These are phyloP conservation scores for Cryphonectria japonica DNA, from an alignment of 2,329 filamentous ascomycete genomes.

Conservation along the genomic window DNA sequence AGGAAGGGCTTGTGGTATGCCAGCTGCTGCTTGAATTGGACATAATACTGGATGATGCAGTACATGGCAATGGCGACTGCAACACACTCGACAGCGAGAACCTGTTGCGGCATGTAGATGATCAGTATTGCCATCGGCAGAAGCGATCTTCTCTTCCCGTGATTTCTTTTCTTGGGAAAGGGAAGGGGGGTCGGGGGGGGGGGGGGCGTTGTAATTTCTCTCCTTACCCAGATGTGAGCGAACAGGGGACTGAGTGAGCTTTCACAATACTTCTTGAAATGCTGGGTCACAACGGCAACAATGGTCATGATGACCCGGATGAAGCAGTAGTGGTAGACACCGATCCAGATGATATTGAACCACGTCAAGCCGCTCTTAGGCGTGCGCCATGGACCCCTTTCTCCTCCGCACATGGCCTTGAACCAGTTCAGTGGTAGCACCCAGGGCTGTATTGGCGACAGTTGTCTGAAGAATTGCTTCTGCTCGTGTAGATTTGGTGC, in stretches of 20 bases:
- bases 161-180: too few species aligned
- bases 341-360: slow-evolving; percentile 87
- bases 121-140: background rate
- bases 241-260: slow-evolving; percentile 77
- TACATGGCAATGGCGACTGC: slow-evolving; percentile 87
- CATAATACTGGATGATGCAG: slow-evolving; percentile 84
- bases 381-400: slow-evolving; percentile 71
- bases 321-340: slow-evolving; percentile 85
- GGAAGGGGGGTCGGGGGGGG: too few species aligned
- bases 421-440: slow-evolving; percentile 74
- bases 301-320: slow-evolving; percentile 80
- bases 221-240: slow-evolving; percentile 78
- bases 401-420: slow-evolving; percentile 70
- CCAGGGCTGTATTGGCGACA: slow-evolving; percentile 71
- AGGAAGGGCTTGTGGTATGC: slow-evolving; percentile 72
- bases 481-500: slow-evolving; percentile 78
- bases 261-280: slow-evolving; percentile 74
- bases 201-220: background rate
- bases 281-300: slow-evolving; percentile 73
- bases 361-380: slow-evolving; percentile 82
- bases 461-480: slow-evolving; percentile 76
- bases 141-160: too few species aligned
- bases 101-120: slow-evolving; percentile 42
- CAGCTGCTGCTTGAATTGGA: slow-evolving; percentile 72
- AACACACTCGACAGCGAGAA: slow-evolving; percentile 68